Evolutionary conservation across 1,284 basidiomycete species (phyloP), one percentile per base, ranked within the genome.

Genomic region (Apiotrichum porosum): DNA sequence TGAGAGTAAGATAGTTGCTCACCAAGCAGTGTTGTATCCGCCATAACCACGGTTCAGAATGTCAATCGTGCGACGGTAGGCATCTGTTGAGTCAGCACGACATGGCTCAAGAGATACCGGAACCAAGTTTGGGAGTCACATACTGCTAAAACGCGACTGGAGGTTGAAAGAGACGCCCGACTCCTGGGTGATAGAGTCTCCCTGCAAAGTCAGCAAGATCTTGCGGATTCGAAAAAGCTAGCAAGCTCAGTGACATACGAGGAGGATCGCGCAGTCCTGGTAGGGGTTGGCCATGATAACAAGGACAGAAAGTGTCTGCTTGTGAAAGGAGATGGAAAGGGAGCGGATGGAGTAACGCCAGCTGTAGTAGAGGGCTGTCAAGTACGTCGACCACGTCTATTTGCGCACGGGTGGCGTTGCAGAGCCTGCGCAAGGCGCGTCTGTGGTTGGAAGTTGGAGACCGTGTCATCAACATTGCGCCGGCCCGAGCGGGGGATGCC

Each of bases 41-140:
- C 62, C 60, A 37, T 55, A 67, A 1, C 63, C 67, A 19, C 67
- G 45, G 40, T 69, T 69, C 30, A 66, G 33, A 22, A 69, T 54
- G 38, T 69, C 67, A 3, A 69, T 51, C 10, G 51, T 58, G 15
- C 67, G 45, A 9, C 54, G 56, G 41, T 69, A 69, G 10, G 57
- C 57, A 9, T 57, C 67, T 67, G 47, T 17, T 28, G 12, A 6
- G 12, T 28, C 26, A 28, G 26, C 26, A 12, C 26, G 8, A 28
- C 26, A 6, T 28, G 26, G 26, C 26, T n/a, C n/a, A n/a, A n/a
- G n/a, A n/a, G n/a, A n/a, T n/a, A n/a, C n/a, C n/a, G n/a, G n/a
- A n/a, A n/a, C n/a, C n/a, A n/a, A n/a, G n/a, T n/a, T n/a, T n/a
- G n/a, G n/a, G n/a, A n/a, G n/a, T n/a, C 9, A 41, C 49, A 17